Evolutionary conservation across 2,329 filamentous ascomycete genomes (phyloP), one percentile per base, ranked within the genome.

Genomic region (Ambrosiella cleistominuta): DNA sequence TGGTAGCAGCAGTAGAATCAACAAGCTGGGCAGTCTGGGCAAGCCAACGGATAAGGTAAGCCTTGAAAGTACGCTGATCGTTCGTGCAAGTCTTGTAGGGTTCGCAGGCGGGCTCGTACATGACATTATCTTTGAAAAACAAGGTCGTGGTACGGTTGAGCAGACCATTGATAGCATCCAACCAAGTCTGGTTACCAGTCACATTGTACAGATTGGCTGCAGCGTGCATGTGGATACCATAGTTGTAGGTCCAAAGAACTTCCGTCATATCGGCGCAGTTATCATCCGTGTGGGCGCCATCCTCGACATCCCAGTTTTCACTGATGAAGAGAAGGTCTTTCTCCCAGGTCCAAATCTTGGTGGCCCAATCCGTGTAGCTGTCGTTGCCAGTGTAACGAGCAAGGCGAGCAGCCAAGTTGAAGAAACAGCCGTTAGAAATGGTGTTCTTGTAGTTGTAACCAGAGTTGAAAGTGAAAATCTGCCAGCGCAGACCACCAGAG

Each of bases 401-500:
- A 6, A 94, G 75, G 13, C 88, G 81, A 7, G 87, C 75, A 19
- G 79, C 81, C 27, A 85, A 66, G 67, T 85, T 83, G 71, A 85
- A 84, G 69, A 85, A 83, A 68, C 80, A 82, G 6, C 81, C 81
- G 70, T 85, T 85, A 52, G 80, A 79, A 63, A 85, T 82, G 19
- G 77, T 75, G 69, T 85, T 85, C 66, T 85, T 83, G 71, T 83
- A 83, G 68, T 78, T 73, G 70, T 73, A 83, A 54, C 87, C 87
- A 59, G 75, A 79, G 70, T 89, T 89, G 71, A 83, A 86, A 11
- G 79, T 75, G 71, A 84, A 90, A 61, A 94, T 85, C 71, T 95
- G 88, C 89, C 89, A 95, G 62, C 85, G 80, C 63, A 95, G 70
- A 8, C 88, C 88, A 54, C 88, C 88, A 52, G 71, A 74, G 68